Percentiles rank a stretch among this genome's conserved stretches.
phyloP scores from a whole-genome alignment of 2,329 filamentous ascomycete species.

The Chrysoporthe deuterocubensis region DNA sequence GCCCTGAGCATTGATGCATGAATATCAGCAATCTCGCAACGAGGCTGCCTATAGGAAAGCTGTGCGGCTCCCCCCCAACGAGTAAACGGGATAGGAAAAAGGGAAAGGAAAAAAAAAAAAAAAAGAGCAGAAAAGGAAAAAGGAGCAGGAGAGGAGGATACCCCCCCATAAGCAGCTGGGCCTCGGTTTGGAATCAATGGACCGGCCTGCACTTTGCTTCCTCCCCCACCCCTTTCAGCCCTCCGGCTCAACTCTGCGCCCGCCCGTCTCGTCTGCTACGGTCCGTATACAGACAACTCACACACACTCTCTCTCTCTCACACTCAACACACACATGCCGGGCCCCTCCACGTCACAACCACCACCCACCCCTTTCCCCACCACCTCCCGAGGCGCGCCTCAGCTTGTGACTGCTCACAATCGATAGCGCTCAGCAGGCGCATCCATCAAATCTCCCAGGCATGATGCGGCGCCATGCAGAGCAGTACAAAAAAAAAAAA shows the following conservation, averaged over 20 bases:
- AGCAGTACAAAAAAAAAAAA: neutral
- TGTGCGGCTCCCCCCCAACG: too few relatives aligned
- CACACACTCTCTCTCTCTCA: neutral
- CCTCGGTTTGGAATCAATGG: neutral
- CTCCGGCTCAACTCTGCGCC: slow-evolving; percentile 26
- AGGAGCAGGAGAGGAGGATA: neutral
- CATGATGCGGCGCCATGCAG: neutral
- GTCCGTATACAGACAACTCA: neutral
- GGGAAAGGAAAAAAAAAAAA: neutral
- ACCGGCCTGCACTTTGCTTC: neutral
- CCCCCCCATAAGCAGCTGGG: neutral
- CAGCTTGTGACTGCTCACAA: slow-evolving; percentile 4
- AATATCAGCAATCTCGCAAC: slow-evolving; percentile 26
- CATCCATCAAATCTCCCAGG: neutral
- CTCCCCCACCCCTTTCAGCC: neutral
- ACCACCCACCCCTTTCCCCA: neutral
- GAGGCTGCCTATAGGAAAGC: neutral
- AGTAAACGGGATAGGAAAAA: too few relatives aligned
- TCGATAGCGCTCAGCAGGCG: slow-evolving; percentile 4
- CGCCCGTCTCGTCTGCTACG: neutral
- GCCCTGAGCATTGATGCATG: slow-evolving; percentile 27
- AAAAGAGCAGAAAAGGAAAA: neutral
- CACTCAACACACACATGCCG: too few relatives aligned
- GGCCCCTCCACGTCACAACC: neutral
- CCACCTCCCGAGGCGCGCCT: neutral